Conservation (phyloP, 805 yeast species). For the Wickerhamiella kazuoi region DNA sequence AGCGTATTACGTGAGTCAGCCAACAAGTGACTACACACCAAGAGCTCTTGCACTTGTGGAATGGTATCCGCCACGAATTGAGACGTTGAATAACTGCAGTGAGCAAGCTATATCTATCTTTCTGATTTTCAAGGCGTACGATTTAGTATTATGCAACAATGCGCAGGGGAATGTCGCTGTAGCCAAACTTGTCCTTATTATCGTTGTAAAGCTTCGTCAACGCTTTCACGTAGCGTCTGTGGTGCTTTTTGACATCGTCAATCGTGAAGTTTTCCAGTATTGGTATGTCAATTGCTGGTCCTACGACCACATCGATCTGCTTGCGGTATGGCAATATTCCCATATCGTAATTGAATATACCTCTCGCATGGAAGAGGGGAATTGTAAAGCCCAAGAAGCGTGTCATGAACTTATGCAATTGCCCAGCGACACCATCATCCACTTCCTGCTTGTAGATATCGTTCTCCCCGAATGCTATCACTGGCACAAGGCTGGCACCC, state of each 20-base stretch:
- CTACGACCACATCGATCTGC: slow-evolving; percentile 49
- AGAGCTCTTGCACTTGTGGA: not conserved
- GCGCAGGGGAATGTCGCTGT: not conserved
- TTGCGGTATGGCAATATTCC: slow-evolving; percentile 78
- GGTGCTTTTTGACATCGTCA: slow-evolving; percentile 31
- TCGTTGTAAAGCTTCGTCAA: slow-evolving; percentile 46
- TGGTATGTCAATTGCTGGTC: slow-evolving; percentile 24
- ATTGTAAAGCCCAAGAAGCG: slow-evolving; percentile 60
- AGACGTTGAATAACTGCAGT: no score
- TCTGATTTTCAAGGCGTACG: no score
- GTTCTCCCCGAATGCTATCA: slow-evolving; percentile 81
- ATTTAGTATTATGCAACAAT: no score
- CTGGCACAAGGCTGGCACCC: slow-evolving; percentile 75
- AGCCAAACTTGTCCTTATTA: slow-evolving; percentile 28
- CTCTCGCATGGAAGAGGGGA: slow-evolving; percentile 84
- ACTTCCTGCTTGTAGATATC: slow-evolving; percentile 34
- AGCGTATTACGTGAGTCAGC: no score
- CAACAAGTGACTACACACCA: not conserved
- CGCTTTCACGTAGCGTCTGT: slow-evolving; percentile 47
- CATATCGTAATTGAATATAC: slow-evolving; percentile 79
- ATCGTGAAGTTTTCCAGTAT: slow-evolving; percentile 4
- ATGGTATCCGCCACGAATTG: no score
- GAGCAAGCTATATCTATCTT: no score
- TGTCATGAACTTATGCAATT: slow-evolving; percentile 58
- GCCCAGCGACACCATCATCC: slow-evolving; percentile 27